Conservation (phyloP, 495 filamentous ascomycete species). For the Aspergillus nidulans region DNA sequence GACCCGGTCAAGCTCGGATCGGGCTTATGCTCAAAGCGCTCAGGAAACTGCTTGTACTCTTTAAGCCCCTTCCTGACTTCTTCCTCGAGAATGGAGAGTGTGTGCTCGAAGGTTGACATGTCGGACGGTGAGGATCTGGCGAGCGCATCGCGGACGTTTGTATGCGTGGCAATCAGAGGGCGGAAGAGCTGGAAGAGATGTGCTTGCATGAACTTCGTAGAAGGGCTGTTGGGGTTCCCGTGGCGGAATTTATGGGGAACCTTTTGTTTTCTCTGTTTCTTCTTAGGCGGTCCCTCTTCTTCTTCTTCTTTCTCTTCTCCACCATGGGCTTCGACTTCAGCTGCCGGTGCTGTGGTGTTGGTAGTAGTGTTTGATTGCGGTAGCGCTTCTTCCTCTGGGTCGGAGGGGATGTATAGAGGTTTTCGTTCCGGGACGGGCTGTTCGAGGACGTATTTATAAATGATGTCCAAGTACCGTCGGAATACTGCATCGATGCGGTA, state of each 20-base stretch:
- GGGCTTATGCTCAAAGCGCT: conserved; percentile 42
- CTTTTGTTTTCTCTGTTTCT: conserved; percentile 53
- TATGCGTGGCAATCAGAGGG: conserved; percentile 69
- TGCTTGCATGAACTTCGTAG: conserved; percentile 65
- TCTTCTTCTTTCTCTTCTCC: conserved; percentile 17
- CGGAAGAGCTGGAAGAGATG: conserved; percentile 92
- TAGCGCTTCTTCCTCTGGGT: conserved; percentile 41
- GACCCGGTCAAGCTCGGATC: conserved; percentile 49
- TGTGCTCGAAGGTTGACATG: conserved; percentile 65
- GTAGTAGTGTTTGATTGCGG: conserved; percentile 26
- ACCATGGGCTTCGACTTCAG: conserved; percentile 9
- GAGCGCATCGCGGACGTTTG: conserved; percentile 75
- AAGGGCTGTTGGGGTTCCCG: conserved; percentile 62
- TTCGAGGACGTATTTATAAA: conserved; percentile 70
- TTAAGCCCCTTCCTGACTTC: conserved; percentile 67
- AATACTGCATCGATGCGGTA: conserved; percentile 86
- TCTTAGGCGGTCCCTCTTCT: conserved; percentile 45
- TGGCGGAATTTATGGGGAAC: conserved; percentile 44
- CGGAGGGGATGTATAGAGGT: conserved; percentile 71
- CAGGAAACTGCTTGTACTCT: conserved; percentile 62
- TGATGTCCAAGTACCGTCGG: conserved; percentile 83
- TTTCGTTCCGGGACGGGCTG: conserved; percentile 55
- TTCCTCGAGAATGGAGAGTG: conserved; percentile 62
- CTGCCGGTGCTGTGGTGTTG: conserved; percentile 7
- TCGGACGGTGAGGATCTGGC: conserved; percentile 62